Evolutionary conservation across 192 early-diverging fungal genomes (phyloP), one percentile per base, ranked within the genome.

Genomic region (Coemansia sp.): DNA sequence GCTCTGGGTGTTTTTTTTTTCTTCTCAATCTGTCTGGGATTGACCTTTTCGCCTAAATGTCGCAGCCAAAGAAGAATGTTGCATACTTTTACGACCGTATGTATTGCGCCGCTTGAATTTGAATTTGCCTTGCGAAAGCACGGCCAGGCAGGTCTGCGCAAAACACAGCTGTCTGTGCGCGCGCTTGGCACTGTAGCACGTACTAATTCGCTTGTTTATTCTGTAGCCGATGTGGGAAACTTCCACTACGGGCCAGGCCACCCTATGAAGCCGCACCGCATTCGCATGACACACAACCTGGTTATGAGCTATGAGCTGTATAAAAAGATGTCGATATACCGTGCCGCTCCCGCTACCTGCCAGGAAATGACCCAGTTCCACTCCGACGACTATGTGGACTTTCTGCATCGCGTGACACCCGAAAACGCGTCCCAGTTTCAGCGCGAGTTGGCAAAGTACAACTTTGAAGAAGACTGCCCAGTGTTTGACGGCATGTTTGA

Each of bases 401-500:
- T 94, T 65, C 71, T 98, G 62, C 85, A 88, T 30, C 82, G 80
- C 16, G 88, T 91, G 11, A 88, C 90, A 0, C 88, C 90, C 6
- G 89, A 90, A 20, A 90, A 90, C 51, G 75, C 85, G 40, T 71
- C 85, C 56, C 78, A 86, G 44, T 84, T 76, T 43, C 78, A 64
- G 73, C 79, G 79, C 71, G 84, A 80, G 62, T 78, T 83, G 56
- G 83, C 62, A 64, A 83, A 80, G 56, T 85, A 89, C 80, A 95
- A 93, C 64, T 87, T 96, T 18, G 92, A 91, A 38, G 95, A 99
- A 28, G 97, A 99, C 77, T 97, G 94, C 79, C 97, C 97, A 2
- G 88, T 95, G 7, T 99, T 98, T 78, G 95, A 97, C 50, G 97
- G 97, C 4, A 67, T 99, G 55, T 95, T 91, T 66, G 95, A 97